These are phyloP conservation scores for Carex parvula DNA, from an alignment of 176 grass and related monocot species.

Conservation along the genomic window DNA sequence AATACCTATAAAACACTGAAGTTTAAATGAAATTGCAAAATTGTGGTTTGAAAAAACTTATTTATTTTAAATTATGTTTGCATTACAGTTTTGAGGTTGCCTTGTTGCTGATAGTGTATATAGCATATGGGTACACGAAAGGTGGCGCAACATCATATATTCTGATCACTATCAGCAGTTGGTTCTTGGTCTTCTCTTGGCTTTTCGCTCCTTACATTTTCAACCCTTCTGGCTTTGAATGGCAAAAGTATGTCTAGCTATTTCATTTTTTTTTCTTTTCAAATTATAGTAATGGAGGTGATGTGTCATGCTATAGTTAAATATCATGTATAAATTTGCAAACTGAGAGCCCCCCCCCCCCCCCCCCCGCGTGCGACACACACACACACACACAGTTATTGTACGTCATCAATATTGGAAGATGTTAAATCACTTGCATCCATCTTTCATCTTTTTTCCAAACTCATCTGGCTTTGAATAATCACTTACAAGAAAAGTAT, in stretches of 20 bases:
- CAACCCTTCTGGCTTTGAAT: slow-evolving; percentile 98
- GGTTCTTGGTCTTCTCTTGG: slow-evolving; percentile 91
- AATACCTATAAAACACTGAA: neutral
- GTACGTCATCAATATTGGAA: neutral
- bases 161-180: slow-evolving; percentile 89
- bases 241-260: slow-evolving; percentile 77
- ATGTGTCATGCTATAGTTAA: neutral
- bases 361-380: too few relatives aligned
- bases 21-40: neutral
- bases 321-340: neutral
- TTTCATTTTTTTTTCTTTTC: slow-evolving; percentile 7
- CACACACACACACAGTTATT: neutral
- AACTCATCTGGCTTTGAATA: too few relatives aligned
- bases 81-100: slow-evolving; percentile 87
- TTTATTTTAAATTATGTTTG: slow-evolving; percentile 23
- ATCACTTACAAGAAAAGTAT: neutral
- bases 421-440: too few relatives aligned
- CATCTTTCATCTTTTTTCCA: too few relatives aligned
- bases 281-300: neutral
- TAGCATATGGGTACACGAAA: slow-evolving; percentile 83
- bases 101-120: slow-evolving; percentile 81
- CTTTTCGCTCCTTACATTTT: slow-evolving; percentile 97
- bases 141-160: slow-evolving; percentile 78
- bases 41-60: neutral
- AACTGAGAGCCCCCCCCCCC: neutral